A percentile compares a stretch with the other conserved stretches of the same genome.
Evolutionary conservation across 169 alveolate genomes (phyloP).

Genomic region (Plasmodium malariae): DNA sequence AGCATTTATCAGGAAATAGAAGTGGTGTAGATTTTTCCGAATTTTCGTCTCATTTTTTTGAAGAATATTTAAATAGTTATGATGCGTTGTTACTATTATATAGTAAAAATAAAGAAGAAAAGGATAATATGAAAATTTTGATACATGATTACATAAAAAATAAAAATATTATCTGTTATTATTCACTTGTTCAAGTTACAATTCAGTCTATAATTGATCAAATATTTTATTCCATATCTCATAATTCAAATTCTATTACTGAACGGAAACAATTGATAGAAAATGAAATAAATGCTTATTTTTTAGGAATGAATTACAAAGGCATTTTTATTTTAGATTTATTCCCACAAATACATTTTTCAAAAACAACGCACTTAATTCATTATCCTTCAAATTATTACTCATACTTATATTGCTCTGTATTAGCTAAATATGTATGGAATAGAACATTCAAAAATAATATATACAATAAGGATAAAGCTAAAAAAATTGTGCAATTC

Average conservation of each 20-base stretch:
- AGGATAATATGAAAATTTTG: not conserved
- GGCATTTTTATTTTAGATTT: conserved; percentile 63
- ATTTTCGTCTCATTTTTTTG: conserved; percentile 86
- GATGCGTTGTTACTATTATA: conserved; percentile 40
- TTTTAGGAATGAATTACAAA: conserved; percentile 44
- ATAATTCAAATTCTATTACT: conserved; percentile 14
- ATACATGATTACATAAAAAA: conserved; percentile 18
- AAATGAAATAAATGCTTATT: conserved; percentile 55
- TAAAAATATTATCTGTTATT: conserved; percentile 69
- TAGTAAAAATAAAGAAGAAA: not conserved
- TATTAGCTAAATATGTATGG: conserved; percentile 67
- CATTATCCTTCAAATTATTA: conserved; percentile 86
- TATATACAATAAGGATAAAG: conserved; percentile 6
- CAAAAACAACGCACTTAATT: conserved; percentile 84
- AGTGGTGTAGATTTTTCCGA: conserved; percentile 88
- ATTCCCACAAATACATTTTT: conserved; percentile 77
- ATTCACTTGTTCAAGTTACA: conserved; percentile 40
- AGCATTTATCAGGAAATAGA: conserved; percentile 87
- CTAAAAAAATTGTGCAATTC: conserved; percentile 28
- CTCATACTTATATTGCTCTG: conserved; percentile 81
- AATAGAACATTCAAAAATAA: conserved; percentile 31
- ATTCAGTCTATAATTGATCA: conserved; percentile 76
- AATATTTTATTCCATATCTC: conserved; percentile 60
- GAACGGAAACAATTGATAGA: conserved; percentile 58
- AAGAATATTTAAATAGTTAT: conserved; percentile 71